Evolutionary conservation across 768 basidiomycete species (phyloP).

Genomic region (Suillus fuscotomentosus): DNA sequence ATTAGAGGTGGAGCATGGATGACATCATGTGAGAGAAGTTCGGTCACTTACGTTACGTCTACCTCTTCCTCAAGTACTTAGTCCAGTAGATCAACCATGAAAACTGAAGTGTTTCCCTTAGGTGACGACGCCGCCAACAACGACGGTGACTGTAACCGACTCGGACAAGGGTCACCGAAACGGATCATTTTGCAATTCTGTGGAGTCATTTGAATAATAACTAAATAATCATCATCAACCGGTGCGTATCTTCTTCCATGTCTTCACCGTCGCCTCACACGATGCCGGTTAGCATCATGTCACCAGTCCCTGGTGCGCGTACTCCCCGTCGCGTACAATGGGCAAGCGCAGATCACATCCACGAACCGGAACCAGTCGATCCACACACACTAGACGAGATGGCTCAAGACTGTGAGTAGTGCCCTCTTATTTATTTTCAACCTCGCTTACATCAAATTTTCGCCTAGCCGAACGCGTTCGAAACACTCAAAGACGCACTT

Average conservation of each 20-base stretch:
- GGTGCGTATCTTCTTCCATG: background rate
- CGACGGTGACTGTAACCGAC: background rate
- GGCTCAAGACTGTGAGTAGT: constrained; percentile 35
- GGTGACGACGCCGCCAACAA: background rate
- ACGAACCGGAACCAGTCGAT: constrained; percentile 5
- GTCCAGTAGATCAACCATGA: background rate
- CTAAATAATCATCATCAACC: background rate
- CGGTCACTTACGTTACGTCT: background rate
- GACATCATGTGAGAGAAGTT: background rate
- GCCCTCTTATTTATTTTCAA: background rate
- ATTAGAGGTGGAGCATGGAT: background rate
- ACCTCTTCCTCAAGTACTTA: background rate
- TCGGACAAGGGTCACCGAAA: background rate
- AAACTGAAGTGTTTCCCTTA: background rate
- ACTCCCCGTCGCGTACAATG: constrained; percentile 56
- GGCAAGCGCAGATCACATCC: constrained; percentile 33
- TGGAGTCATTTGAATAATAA: background rate
- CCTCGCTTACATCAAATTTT: background rate
- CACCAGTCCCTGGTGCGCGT: constrained; percentile 31
- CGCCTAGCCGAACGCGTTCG: constrained; percentile 32
- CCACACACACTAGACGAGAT: constrained; percentile 18
- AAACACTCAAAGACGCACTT: constrained; percentile 47
- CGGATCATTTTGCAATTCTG: background rate
- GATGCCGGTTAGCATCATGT: constrained; percentile 19
- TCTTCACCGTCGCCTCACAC: constrained; percentile 2